These are phyloP conservation scores for Gryganskiella cystojenkinii DNA, from an alignment of 192 early-diverging fungal species.

Conservation along the genomic window DNA sequence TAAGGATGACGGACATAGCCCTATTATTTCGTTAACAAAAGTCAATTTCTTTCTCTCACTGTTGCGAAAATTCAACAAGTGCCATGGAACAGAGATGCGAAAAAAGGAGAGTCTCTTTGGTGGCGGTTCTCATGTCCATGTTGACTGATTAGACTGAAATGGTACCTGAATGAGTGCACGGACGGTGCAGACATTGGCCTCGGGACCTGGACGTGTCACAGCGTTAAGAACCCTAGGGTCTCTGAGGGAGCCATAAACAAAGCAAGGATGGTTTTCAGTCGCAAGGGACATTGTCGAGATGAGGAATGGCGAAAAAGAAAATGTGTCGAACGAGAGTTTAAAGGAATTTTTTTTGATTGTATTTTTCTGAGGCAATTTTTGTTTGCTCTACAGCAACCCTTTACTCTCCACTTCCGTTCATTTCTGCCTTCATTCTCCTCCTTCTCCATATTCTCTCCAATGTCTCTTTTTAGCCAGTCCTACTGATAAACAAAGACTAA, in stretches of 20 bases:
- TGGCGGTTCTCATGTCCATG: neutral
- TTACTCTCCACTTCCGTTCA: no score
- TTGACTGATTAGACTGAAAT: no score
- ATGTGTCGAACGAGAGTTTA: no score
- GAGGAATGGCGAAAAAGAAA: no score
- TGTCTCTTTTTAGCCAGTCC: no score
- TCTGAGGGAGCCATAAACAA: constrained; percentile 49
- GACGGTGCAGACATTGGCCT: constrained; percentile 22
- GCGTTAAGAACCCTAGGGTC: constrained; percentile 28
- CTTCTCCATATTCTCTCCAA: no score
- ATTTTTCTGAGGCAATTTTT: no score
- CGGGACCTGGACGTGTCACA: constrained; percentile 39
- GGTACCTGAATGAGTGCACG: constrained; percentile 35
- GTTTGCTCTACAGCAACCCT: no score
- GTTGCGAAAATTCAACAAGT: no score
- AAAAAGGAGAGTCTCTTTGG: neutral
- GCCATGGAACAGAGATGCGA: neutral
- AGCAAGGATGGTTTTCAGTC: constrained; percentile 33
- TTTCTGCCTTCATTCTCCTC: no score
- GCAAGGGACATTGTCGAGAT: constrained; percentile 9
- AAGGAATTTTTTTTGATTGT: no score
- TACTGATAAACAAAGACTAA: no score
- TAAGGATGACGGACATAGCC: constrained; percentile 41
- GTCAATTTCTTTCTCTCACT: neutral
- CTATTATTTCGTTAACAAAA: neutral